Evolutionary conservation across 2,329 filamentous ascomycete species (phyloP).

Genomic region (Penicillium sp.): DNA sequence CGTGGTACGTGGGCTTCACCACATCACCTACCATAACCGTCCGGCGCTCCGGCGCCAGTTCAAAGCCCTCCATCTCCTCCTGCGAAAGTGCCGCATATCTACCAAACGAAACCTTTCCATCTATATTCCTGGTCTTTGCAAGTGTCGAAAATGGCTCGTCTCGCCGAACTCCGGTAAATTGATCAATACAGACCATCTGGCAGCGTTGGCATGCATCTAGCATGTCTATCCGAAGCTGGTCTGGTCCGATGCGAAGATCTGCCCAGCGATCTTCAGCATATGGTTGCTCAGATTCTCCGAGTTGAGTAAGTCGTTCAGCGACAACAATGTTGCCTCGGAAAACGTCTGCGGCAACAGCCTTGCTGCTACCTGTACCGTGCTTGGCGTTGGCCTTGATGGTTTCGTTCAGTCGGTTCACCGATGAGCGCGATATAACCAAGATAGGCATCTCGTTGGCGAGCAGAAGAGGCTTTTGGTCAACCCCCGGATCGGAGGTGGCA

Average conservation of each 20-base stretch:
- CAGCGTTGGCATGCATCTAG: slow-evolving; percentile 82
- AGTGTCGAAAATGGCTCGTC: slow-evolving; percentile 86
- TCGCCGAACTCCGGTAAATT: slow-evolving; percentile 68
- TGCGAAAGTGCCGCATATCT: slow-evolving; percentile 57
- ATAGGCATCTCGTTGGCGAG: slow-evolving; percentile 94
- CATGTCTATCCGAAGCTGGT: slow-evolving; percentile 47
- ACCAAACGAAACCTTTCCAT: slow-evolving; percentile 85
- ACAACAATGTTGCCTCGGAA: slow-evolving; percentile 89
- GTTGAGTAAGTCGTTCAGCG: slow-evolving; percentile 45
- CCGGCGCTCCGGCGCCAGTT: slow-evolving; percentile 14
- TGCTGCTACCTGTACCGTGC: slow-evolving; percentile 46
- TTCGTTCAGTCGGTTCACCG: slow-evolving; percentile 70
- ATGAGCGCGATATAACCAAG: slow-evolving; percentile 72
- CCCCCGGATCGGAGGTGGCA: slow-evolving; percentile 50
- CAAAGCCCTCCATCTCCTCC: slow-evolving; percentile 18
- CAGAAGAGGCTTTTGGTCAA: slow-evolving; percentile 53
- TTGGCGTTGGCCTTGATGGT: slow-evolving; percentile 56
- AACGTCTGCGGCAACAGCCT: slow-evolving; percentile 62
- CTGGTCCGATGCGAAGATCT: slow-evolving; percentile 57
- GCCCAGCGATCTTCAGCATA: slow-evolving; percentile 81
- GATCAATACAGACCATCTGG: slow-evolving; percentile 94
- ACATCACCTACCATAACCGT: slow-evolving; percentile 41
- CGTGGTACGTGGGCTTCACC: slow-evolving; percentile 30
- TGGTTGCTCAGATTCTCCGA: slow-evolving; percentile 49
- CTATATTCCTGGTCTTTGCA: slow-evolving; percentile 75